Base-by-base conservation (phyloP, 177 flowering plant genomes). In the Vitis hybrid region DNA sequence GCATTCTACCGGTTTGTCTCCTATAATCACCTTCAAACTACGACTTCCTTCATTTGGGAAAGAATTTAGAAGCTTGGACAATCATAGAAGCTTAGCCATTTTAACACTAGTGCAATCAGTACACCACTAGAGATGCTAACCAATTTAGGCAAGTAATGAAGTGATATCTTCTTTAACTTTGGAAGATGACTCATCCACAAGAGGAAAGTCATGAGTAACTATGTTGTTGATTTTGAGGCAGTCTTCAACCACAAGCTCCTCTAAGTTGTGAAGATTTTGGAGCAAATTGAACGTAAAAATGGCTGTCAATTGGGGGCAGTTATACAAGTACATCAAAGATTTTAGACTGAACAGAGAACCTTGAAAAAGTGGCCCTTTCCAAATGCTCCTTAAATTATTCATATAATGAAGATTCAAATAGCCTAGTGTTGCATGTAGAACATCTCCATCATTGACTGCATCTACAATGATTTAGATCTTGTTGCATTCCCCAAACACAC, bases 201-300 rank as follows among this genome's bases (percentile, higher is more conserved):
- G 15, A 20, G 18, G 9, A n/a, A 4, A 1, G 18, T 67, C 61
- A 9, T 11, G 11, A n/a, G 13, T 53, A 14, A 67, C 61, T 0
- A 67, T 10, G 70, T 11, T 56, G 9, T 30, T n/a, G 51, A 67
- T 3, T 27, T 32, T 41, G 13, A 21, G 51, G 53, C 70, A 46
- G 32, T 67, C 70, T n/a, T 67, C 63, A 58, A 67, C 62, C 13
- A 32, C 46, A 32, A 67, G 32, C 41, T 67, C 70, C 41, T 56
- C 53, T 53, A 57, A 58, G 52, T 58, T 67, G 32, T 7, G 3
- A 20, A 67, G 70, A 67, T 67, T 58, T 4, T 35, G 3, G 56
- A 62, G 17, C 41, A 9, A 30, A 13, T 12, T 3, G 6, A 24
- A 2, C 3, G 30, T 27, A 61, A 67, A 67, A 57, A 57, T 35